phyloP scores from a whole-genome alignment of 2,329 filamentous ascomycete genomes.

The Talaromyces sp. region DNA sequence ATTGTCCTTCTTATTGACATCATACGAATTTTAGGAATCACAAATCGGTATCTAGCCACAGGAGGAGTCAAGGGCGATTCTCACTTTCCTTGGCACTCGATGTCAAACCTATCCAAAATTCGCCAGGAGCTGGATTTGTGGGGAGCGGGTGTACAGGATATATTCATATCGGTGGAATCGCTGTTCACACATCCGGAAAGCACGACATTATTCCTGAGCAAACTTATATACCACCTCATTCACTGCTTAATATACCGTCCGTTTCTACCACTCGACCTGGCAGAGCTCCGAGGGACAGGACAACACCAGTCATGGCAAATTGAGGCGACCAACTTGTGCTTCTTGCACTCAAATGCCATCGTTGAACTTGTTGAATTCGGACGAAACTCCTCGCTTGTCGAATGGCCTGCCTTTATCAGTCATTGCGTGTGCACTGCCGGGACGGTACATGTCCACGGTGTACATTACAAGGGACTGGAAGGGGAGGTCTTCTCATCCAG shows the following conservation, averaged over 20 bases:
- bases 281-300: slow-evolving; percentile 72
- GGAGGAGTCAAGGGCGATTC: slow-evolving; percentile 86
- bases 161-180: slow-evolving; percentile 70
- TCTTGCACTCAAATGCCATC: slow-evolving; percentile 81
- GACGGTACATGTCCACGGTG: slow-evolving; percentile 82
- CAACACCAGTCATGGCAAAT: slow-evolving; percentile 93
- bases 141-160: slow-evolving; percentile 75
- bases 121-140: slow-evolving; percentile 80
- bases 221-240: slow-evolving; percentile 80
- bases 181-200: slow-evolving; percentile 76
- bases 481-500: slow-evolving; percentile 62
- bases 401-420: slow-evolving; percentile 83
- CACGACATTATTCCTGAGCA: slow-evolving; percentile 74
- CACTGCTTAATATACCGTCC: slow-evolving; percentile 84
- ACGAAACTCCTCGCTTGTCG: slow-evolving; percentile 67
- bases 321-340: slow-evolving; percentile 83
- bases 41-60: slow-evolving; percentile 77
- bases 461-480: slow-evolving; percentile 67
- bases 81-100: slow-evolving; percentile 84
- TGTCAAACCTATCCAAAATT: slow-evolving; percentile 82
- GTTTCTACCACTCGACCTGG: slow-evolving; percentile 78
- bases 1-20: slow-evolving; percentile 82
- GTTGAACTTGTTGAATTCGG: slow-evolving; percentile 77
- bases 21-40: slow-evolving; percentile 74
- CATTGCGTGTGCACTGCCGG: slow-evolving; percentile 84